A percentile compares a stretch with the other conserved stretches of the same genome.
Evolutionary conservation across 2,329 filamentous ascomycete species (phyloP).

Genomic region (Myriosclerotinia curreyana): DNA sequence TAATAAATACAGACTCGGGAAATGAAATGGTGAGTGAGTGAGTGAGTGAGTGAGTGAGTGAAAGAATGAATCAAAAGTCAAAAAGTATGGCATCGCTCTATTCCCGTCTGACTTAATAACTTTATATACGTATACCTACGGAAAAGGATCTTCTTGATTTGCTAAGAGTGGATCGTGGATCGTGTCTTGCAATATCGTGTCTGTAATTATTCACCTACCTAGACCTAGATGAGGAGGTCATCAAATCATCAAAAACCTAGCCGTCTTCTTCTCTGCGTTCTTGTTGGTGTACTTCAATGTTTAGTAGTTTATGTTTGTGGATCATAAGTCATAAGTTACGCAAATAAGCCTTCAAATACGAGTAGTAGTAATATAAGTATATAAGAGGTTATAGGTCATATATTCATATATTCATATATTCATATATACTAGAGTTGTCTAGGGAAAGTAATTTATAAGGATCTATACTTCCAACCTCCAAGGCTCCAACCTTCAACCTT

Average conservation of each 20-base stretch:
- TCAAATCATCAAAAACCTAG: not conserved
- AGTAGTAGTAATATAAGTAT: too few species aligned
- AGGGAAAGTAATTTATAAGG: not conserved
- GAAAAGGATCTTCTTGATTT: not conserved
- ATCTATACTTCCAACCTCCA: not conserved
- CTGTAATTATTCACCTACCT: not conserved
- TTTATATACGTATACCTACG: slow-evolving; percentile 3
- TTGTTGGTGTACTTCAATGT: not conserved
- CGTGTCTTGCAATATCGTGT: too few species aligned
- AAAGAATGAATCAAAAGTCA: not conserved
- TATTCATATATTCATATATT: too few species aligned
- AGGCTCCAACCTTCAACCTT: too few species aligned
- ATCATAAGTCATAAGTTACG: slow-evolving; percentile 9
- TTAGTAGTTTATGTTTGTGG: not conserved
- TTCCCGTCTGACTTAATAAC: not conserved
- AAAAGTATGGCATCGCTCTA: not conserved
- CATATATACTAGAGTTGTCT: too few species aligned
- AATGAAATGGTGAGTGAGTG: too few species aligned
- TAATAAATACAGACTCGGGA: not conserved
- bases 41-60: too few species aligned
- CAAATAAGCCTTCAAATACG: not conserved
- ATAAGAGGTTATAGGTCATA: too few species aligned
- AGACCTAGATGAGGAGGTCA: slow-evolving; percentile 5
- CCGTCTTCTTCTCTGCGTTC: not conserved
- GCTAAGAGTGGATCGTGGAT: not conserved